Evolutionary conservation across 2,329 filamentous ascomycete species (phyloP).

Genomic region (Botrytis tulipae): DNA sequence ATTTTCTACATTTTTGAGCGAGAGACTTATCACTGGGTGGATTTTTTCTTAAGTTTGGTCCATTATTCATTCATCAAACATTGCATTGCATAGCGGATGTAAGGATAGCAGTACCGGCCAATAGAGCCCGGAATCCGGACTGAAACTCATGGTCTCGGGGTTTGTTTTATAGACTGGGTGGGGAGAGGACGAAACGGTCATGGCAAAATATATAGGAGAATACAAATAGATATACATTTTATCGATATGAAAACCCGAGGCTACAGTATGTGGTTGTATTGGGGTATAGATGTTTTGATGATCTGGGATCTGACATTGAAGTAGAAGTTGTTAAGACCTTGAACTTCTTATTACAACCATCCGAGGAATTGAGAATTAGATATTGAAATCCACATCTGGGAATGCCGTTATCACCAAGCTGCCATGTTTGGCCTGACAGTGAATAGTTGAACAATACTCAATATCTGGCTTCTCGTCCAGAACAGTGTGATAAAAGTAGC

Average conservation of each 20-base stretch:
- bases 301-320: too few relatives aligned
- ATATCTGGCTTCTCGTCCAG: background rate
- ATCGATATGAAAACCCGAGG: too few relatives aligned
- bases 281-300: background rate
- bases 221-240: background rate
- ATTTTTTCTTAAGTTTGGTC: background rate
- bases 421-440: background rate
- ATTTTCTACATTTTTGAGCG: background rate
- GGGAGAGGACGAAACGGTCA: background rate
- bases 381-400: background rate
- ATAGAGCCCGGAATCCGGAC: background rate
- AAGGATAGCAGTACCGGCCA: background rate
- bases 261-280: background rate
- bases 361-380: background rate
- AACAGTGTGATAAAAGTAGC: background rate
- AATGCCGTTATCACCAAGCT: background rate
- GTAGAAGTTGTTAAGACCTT: background rate
- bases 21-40: background rate
- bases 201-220: background rate
- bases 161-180: conserved; percentile 1
- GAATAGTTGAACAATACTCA: background rate
- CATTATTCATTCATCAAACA: background rate
- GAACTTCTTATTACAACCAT: too few relatives aligned
- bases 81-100: conserved; percentile 15
- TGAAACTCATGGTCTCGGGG: background rate